Percentiles rank a stretch among this genome's conserved stretches.
Conservation (phyloP, 805 yeast species). For the Cyberlindnera saturnus region DNA sequence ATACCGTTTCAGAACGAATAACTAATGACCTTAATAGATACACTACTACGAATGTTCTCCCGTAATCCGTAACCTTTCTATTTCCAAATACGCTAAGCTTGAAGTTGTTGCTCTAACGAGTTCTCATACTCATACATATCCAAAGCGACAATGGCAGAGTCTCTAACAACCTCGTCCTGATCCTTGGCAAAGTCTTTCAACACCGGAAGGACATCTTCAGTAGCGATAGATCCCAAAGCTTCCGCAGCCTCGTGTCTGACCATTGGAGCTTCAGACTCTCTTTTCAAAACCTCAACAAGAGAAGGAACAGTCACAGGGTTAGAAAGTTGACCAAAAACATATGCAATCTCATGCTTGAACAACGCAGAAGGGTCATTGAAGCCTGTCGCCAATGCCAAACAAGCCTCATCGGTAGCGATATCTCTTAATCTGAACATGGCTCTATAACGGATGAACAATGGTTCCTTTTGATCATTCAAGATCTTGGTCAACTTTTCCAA, state of each 20-base stretch:
- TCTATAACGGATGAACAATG: slow-evolving; percentile 91
- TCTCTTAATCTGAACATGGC: slow-evolving; percentile 98
- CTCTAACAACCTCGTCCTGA: slow-evolving; percentile 85
- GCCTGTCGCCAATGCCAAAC: slow-evolving; percentile 85
- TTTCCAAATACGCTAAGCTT: background rate
- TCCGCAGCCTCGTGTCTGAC: slow-evolving; percentile 99
- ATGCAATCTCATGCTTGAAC: slow-evolving; percentile 96
- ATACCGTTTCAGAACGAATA: slow-evolving; percentile 90
- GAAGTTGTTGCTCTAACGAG: slow-evolving; percentile 44
- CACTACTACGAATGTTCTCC: background rate
- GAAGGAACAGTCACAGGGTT: slow-evolving; percentile 90
- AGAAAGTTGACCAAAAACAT: slow-evolving; percentile 95
- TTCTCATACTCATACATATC: slow-evolving; percentile 98
- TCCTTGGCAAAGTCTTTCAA: slow-evolving; percentile 75
- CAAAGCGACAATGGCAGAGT: slow-evolving; percentile 92
- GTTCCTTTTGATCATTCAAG: slow-evolving; percentile 68
- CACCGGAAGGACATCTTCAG: slow-evolving; percentile 90
- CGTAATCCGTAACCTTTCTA: background rate
- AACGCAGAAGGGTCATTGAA: slow-evolving; percentile 87
- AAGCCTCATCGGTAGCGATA: slow-evolving; percentile 88
- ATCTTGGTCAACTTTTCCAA: slow-evolving; percentile 59
- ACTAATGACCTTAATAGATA: slow-evolving; percentile 34
- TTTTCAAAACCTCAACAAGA: slow-evolving; percentile 72
- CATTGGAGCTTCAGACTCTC: slow-evolving; percentile 88
- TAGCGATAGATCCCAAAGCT: slow-evolving; percentile 94